Base-by-base conservation (phyloP, 2,329 filamentous ascomycete species). In the Sporothrix globosa region DNA sequence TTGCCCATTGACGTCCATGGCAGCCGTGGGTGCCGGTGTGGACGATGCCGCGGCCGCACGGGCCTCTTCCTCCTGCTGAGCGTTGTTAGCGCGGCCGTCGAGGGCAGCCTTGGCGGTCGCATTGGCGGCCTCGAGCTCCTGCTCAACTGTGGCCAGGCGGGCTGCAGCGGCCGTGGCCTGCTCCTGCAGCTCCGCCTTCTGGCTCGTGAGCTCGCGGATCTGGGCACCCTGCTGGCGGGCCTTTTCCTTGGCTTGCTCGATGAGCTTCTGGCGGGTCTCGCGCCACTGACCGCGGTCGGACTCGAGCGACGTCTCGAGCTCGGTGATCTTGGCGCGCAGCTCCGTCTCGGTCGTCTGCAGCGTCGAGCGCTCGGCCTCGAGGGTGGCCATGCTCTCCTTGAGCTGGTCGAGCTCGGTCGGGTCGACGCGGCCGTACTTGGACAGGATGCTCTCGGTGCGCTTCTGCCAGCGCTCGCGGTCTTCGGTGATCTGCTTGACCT, bases 401-500 rank as follows among this genome's bases (percentile, higher is more conserved):
- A 99, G 86, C 72, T 91, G 90, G 76, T 98, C 95, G 78, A 97
- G 87, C 77, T 98, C 95, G 3, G 92, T 92, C 56, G 96, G 95
- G 77, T 99, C 96, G 68, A 96, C 92, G 70, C 95, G 92, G 75
- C 97, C 94, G 77, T 98, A 97, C 78, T 97, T 97, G 74, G 93
- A 93, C 67, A 99, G 87, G 73, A 99, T 97, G 75, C 96, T 92
- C 78, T 98, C 93, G 1, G 93, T 96, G 30, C 96, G 91, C 83
- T 97, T 95, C 80, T 97, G 93, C 92, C 95, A 97, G 71, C 92
- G 88, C 78, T 98, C 95, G 19, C 96, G 90, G 77, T 98, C 95
- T 76, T 96, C 91, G 74, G 96, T 91, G 11, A 98, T 85, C 73
- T 97, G 87, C 76, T 92, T 92, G 77, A 97, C 88, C 78, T 98